Evolutionary conservation across 2,329 filamentous ascomycete genomes (phyloP), one percentile per base, ranked within the genome.

Genomic region (Mariannaea sp.): DNA sequence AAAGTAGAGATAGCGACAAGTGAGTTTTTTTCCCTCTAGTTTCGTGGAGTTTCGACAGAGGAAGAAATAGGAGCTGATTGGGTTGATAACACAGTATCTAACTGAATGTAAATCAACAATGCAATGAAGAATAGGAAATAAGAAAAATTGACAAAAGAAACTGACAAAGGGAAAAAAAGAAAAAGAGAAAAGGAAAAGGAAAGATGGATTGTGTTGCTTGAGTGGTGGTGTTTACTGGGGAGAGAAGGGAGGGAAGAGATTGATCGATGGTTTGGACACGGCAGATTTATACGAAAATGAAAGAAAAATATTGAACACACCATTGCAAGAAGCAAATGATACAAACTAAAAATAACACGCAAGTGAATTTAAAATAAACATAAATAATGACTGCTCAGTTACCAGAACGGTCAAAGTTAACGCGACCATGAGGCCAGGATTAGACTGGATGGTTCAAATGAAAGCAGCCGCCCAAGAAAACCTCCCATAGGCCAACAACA

Each of bases 161-260:
- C 58, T 45, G 58, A 68, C 60, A 60, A 61, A 66, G 59, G 62
- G 58, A 57, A 67, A 51, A 39, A 65, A 61, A 56, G 56, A 55
- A 65, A 56, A 60, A 61, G 49, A 49, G 58, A 59, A 65, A 51
- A 56, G 51, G 48, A 46, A 57, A 59, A 50, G 41, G 41, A 46
- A 64, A 58, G 49, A 51, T 38, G 49, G 56, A 47, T 55, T 56
- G 47, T 56, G 53, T 59, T 57, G 56, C 39, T 56, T 13, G 30
- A 62, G 53, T 52, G 61, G 53, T 50, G 42, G 60, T 59, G 59
- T 29, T 66, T 67, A 60, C 55, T 60, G 55, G 53, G 51, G 56
- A 59, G 53, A 40, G 53, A n/a, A 56, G 52, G 58, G 43, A 46
- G 46, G 57, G 33, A 50, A 51, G 36, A 26, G 40, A 35, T 52